Conservation (phyloP, 768 basidiomycete genomes). For the Psilocybe subaeruginosa region DNA sequence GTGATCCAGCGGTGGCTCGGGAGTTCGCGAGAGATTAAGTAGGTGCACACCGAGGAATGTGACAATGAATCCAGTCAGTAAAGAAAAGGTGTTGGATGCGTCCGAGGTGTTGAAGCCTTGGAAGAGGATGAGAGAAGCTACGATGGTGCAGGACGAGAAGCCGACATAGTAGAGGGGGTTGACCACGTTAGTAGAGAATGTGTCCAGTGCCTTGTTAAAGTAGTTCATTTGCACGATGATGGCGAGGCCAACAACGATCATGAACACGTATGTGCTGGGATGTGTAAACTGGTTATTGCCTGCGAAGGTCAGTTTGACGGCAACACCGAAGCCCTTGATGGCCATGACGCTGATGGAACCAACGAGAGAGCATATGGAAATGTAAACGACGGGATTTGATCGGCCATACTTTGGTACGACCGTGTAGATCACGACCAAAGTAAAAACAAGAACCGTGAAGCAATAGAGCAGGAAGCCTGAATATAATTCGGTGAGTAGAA, state of each 20-base stretch:
- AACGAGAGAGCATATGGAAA: constrained; percentile 95
- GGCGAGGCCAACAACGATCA: constrained; percentile 76
- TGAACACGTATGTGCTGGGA: constrained; percentile 96
- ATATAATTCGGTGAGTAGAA: neutral
- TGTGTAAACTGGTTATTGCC: constrained; percentile 96
- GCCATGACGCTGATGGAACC: constrained; percentile 99
- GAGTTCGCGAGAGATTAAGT: constrained; percentile 76
- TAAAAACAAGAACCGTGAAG: constrained; percentile 80
- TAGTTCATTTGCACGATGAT: constrained; percentile 95
- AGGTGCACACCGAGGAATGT: constrained; percentile 98
- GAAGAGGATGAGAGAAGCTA: constrained; percentile 95
- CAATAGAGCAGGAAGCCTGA: constrained; percentile 92
- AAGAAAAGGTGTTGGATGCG: constrained; percentile 80
- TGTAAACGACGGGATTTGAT: constrained; percentile 87
- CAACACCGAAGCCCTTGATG: constrained; percentile 97
- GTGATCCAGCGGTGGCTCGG: constrained; percentile 46
- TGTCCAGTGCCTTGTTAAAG: constrained; percentile 98
- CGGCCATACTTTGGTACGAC: constrained; percentile 87
- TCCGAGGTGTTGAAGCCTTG: constrained; percentile 94
- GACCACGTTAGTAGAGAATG: constrained; percentile 98
- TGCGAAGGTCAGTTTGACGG: constrained; percentile 89
- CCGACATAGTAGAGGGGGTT: constrained; percentile 99
- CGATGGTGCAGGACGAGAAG: constrained; percentile 91
- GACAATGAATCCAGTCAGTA: constrained; percentile 87
- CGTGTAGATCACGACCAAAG: constrained; percentile 84